phyloP scores from a whole-genome alignment of 2,329 filamentous ascomycete genomes.

The Microcyclospora pomicola region DNA sequence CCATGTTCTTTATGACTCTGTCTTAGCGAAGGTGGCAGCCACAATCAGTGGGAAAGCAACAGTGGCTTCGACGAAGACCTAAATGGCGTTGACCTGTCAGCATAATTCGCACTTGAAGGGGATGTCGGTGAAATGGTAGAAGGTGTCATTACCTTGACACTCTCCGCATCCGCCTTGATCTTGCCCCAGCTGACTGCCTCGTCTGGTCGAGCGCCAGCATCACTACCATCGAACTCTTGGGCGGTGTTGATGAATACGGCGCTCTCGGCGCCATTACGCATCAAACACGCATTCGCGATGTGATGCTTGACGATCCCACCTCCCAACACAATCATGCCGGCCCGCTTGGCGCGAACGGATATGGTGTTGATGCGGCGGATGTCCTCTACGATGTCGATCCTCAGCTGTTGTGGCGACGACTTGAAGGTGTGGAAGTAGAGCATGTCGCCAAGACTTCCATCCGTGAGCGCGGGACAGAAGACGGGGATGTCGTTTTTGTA shows the following conservation, averaged over 20 bases:
- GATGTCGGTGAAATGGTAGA: not conserved
- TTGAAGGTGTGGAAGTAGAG: slow-evolving; percentile 97
- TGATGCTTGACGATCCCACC: slow-evolving; percentile 97
- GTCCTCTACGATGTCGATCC: slow-evolving; percentile 85
- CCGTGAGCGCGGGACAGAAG: slow-evolving; percentile 90
- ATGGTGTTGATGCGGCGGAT: slow-evolving; percentile 88
- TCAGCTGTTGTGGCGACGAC: slow-evolving; percentile 63
- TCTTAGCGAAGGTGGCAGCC: slow-evolving; percentile 49
- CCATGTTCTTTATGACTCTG: slow-evolving; percentile 1
- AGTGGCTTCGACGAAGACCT: slow-evolving; percentile 54
- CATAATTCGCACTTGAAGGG: not conserved
- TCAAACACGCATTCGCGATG: slow-evolving; percentile 92
- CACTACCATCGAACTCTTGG: slow-evolving; percentile 94
- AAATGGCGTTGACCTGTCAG: not conserved
- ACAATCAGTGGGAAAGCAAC: slow-evolving; percentile 55
- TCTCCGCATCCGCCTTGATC: slow-evolving; percentile 77
- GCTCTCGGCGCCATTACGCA: slow-evolving; percentile 94
- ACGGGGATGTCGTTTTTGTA: slow-evolving; percentile 94
- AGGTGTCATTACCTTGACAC: slow-evolving; percentile 57
- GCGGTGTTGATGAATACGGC: slow-evolving; percentile 97
- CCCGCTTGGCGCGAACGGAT: slow-evolving; percentile 70
- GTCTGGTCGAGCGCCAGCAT: slow-evolving; percentile 86
- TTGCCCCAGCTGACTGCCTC: slow-evolving; percentile 98
- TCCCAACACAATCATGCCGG: slow-evolving; percentile 90
- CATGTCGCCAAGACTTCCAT: slow-evolving; percentile 94